Evolutionary conservation across 495 filamentous ascomycete genomes (phyloP), one percentile per base, ranked within the genome.

Genomic region (Aspergillus asperescens): DNA sequence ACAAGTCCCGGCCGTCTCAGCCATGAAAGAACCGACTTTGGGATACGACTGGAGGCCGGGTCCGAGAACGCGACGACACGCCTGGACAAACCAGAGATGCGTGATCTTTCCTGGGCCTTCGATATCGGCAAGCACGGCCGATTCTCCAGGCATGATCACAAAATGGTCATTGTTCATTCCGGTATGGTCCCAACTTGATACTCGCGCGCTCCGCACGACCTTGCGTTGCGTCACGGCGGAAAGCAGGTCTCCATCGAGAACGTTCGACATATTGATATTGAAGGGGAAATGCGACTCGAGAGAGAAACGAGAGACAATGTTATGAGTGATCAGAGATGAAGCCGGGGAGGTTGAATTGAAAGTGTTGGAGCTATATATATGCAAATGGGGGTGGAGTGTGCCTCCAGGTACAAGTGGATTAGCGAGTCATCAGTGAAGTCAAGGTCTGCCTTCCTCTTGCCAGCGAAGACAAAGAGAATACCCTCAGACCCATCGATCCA

Each of bases 91-190:
- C 50, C 50, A 53, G 4, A 53, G 50, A 39, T 53, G 50, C 40
- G 50, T 53, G 28, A 46, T 53, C 5, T 40, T 41, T 5, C 40
- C 41, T 13, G 50, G 41, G 29, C 56, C 60, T 38, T 62, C 43
- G 15, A 62, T 35, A 31, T 62, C 59, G 13, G 59, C 59, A 4
- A 62, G 52, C 15, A 62, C 38, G 10, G 38, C 37, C 2, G 55
- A 42, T 45, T 62, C 52, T 22, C 59, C 59, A 7, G 59, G 59
- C 31, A 56, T 22, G 10, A 62, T 56, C 4, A 62, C 59, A 47
- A 62, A 62, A 20, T 55, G 55, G 24, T 62, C 59, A 35, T 62
- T 56, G 32, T 62, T 62, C n/a, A 62, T 31, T n/a, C 59, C 59
- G 0, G 9, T 48, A 22, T 62, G 59, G 37, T 62, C 59, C 59